phyloP scores from a whole-genome alignment of 1,284 basidiomycete genomes.

The Meripilus lineatus region DNA sequence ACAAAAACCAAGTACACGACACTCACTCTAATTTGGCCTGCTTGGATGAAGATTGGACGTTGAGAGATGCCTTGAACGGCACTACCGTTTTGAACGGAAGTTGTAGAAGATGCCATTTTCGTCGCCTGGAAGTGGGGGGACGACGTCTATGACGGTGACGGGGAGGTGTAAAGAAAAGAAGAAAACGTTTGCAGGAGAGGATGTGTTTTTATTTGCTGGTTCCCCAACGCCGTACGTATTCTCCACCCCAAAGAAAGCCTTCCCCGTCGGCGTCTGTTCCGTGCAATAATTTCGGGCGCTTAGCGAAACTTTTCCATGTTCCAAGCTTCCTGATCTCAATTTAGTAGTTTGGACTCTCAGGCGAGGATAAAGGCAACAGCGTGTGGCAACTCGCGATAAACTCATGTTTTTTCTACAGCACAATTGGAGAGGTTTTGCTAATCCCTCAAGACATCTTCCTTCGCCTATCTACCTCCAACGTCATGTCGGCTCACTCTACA shows the following conservation, averaged over 20 bases:
- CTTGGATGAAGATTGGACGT: conserved; percentile 61
- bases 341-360: too few relatives aligned
- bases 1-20: conserved; percentile 10
- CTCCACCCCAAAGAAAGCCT: conserved; percentile 14
- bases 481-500: too few relatives aligned
- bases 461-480: too few relatives aligned
- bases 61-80: conserved; percentile 36
- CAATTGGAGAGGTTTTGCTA: too few relatives aligned
- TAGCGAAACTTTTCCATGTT: background rate
- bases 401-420: too few relatives aligned
- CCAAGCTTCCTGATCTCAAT: too few relatives aligned
- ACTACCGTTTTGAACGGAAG: conserved; percentile 7
- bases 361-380: too few relatives aligned
- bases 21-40: conserved; percentile 62
- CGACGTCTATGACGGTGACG: conserved; percentile 17
- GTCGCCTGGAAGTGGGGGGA: conserved; percentile 12
- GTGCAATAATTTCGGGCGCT: conserved; percentile 3
- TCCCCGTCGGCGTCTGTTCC: conserved; percentile 3
- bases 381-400: too few relatives aligned
- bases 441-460: too few relatives aligned
- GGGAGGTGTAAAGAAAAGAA: conserved; percentile 9
- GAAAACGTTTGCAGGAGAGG: background rate
- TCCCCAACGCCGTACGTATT: conserved; percentile 10
- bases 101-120: conserved; percentile 24
- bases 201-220: conserved; percentile 12